Evolutionary conservation across 208 protist genomes (phyloP).

Genomic region (Herpetomonas tarakana): DNA sequence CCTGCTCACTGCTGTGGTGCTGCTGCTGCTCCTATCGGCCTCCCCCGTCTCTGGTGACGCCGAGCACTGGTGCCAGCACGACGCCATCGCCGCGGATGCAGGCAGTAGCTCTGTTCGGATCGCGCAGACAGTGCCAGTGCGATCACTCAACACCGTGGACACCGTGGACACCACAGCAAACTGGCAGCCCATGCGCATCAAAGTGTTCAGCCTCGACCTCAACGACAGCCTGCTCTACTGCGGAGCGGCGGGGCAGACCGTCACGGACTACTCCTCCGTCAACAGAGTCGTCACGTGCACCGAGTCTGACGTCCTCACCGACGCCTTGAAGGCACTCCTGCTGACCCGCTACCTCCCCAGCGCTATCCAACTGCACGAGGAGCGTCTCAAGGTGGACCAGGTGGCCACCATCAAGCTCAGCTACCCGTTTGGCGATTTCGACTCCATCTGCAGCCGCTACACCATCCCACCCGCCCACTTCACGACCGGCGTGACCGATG

Average conservation of each 20-base stretch:
- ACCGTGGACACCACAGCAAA: too few relatives aligned
- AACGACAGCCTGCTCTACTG: conserved; percentile 32
- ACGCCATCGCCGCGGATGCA: too few relatives aligned
- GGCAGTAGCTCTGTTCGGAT: too few relatives aligned
- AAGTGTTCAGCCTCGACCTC: too few relatives aligned
- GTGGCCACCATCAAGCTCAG: conserved; percentile 7
- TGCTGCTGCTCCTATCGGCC: too few relatives aligned
- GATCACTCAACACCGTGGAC: too few relatives aligned
- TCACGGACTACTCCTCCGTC: conserved; percentile 12
- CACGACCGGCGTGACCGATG: conserved; percentile 17
- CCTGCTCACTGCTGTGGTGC: too few relatives aligned
- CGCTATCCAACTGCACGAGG: conserved; percentile 29
- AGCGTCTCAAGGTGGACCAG: conserved; percentile 22
- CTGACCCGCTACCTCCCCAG: conserved; percentile 13
- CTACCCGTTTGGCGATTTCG: background rate
- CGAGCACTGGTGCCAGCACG: too few relatives aligned
- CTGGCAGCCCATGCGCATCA: too few relatives aligned
- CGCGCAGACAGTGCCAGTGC: too few relatives aligned
- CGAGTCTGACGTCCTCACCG: conserved; percentile 15
- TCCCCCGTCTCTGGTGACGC: too few relatives aligned
- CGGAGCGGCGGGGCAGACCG: conserved; percentile 6
- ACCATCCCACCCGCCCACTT: conserved; percentile 23
- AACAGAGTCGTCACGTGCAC: conserved; percentile 11
- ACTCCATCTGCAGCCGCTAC: conserved; percentile 19
- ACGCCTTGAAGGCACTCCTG: conserved; percentile 13